phyloP scores from a whole-genome alignment of 306 rosid genomes.

The Pueraria montana region DNA sequence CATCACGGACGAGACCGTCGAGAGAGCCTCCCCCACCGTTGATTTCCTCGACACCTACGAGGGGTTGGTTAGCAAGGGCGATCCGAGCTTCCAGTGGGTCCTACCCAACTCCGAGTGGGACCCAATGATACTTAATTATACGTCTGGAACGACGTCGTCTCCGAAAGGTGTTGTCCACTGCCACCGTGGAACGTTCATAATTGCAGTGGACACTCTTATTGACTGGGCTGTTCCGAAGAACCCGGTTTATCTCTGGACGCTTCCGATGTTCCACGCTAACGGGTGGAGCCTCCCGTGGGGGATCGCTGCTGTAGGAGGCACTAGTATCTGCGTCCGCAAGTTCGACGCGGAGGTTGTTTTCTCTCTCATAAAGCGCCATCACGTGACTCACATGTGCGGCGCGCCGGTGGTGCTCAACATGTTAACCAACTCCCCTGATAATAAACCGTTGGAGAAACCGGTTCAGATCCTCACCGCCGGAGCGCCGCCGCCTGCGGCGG shows the following conservation, averaged over 20 bases:
- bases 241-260: conserved; percentile 68
- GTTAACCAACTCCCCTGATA: conserved; percentile 56
- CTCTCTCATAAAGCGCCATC: conserved; percentile 52
- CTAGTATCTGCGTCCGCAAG: conserved; percentile 66
- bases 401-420: conserved; percentile 82
- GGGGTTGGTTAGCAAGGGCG: conserved; percentile 52
- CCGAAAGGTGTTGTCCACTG: conserved; percentile 80
- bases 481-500: conserved; percentile 71
- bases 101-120: conserved; percentile 67
- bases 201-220: conserved; percentile 49
- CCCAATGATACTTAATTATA: conserved; percentile 68
- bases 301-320: conserved; percentile 75
- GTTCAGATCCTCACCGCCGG: conserved; percentile 75
- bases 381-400: conserved; percentile 80
- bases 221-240: conserved; percentile 67
- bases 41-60: conserved; percentile 52
- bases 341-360: conserved; percentile 54
- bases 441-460: conserved; percentile 44
- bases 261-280: conserved; percentile 78
- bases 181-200: conserved; percentile 58
- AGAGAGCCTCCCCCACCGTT: background rate
- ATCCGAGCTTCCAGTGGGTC: conserved; percentile 56
- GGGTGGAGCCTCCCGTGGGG: conserved; percentile 85
- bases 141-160: conserved; percentile 79
- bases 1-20: conserved; percentile 45